These are phyloP conservation scores for Metarhizium robertsii DNA, from an alignment of 2,329 filamentous ascomycete genomes.

Conservation along the genomic window DNA sequence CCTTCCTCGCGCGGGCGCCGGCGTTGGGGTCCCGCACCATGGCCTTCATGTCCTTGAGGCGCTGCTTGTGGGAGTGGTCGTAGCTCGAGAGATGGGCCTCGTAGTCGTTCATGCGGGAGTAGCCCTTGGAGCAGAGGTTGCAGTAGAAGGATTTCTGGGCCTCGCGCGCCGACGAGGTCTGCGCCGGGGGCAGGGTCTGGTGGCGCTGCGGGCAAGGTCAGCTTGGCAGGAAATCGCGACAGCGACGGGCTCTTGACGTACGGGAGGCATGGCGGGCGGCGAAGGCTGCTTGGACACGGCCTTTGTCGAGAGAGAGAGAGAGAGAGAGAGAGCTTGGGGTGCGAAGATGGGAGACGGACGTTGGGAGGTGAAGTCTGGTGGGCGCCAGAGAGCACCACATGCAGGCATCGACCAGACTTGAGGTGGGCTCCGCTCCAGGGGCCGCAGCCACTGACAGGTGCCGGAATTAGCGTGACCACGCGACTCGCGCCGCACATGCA, in stretches of 20 bases:
- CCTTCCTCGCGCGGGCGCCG: slow-evolving; percentile 54
- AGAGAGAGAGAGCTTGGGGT: too few relatives aligned
- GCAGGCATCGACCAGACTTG: background rate
- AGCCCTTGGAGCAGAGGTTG: slow-evolving; percentile 85
- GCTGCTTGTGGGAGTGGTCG: slow-evolving; percentile 91
- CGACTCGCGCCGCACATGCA: too few relatives aligned
- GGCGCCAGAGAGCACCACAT: too few relatives aligned
- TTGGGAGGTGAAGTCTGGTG: background rate
- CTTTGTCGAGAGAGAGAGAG: too few relatives aligned
- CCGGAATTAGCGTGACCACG: background rate
- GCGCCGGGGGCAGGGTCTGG: slow-evolving; percentile 48
- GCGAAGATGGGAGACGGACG: too few relatives aligned
- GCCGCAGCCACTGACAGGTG: background rate
- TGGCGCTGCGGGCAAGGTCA: slow-evolving; percentile 31
- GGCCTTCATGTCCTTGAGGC: slow-evolving; percentile 79
- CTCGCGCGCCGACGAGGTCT: slow-evolving; percentile 59
- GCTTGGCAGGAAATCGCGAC: slow-evolving; percentile 30
- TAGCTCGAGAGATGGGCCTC: slow-evolving; percentile 91
- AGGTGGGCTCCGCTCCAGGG: background rate
- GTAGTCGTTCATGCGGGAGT: slow-evolving; percentile 90
- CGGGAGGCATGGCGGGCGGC: slow-evolving; percentile 41
- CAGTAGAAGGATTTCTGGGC: slow-evolving; percentile 76
- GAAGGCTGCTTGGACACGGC: background rate
- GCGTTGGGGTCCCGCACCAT: slow-evolving; percentile 65
- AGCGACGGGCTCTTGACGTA: slow-evolving; percentile 34